phyloP scores from a whole-genome alignment of 2,329 filamentous ascomycete genomes.

The Ascochyta fabae region DNA sequence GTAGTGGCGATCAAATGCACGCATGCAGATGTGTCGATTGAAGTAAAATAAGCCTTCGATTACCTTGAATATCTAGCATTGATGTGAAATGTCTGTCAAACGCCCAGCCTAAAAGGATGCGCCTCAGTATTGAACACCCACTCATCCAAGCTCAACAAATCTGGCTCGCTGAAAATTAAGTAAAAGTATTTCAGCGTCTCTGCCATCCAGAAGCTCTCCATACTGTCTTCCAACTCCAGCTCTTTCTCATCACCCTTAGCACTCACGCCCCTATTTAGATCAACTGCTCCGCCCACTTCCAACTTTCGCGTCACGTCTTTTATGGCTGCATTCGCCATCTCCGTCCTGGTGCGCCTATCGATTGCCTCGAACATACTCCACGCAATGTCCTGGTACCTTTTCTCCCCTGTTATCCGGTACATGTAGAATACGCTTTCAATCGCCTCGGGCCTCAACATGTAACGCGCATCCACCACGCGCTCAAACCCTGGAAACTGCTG shows the following conservation, averaged over 20 bases:
- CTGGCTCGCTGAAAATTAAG: conserved; percentile 64
- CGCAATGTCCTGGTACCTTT: conserved; percentile 68
- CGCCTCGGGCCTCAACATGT: conserved; percentile 72
- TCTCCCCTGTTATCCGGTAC: conserved; percentile 73
- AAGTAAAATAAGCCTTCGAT: too few relatives aligned
- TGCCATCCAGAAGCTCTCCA: conserved; percentile 76
- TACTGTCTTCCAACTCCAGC: conserved; percentile 58
- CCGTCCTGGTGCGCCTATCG: conserved; percentile 65
- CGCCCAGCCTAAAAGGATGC: conserved; percentile 44
- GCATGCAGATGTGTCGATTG: too few relatives aligned
- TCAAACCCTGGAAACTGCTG: conserved; percentile 58
- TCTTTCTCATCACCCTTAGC: conserved; percentile 35
- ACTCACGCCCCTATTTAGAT: conserved; percentile 6
- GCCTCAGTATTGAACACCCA: conserved; percentile 62
- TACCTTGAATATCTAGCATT: too few relatives aligned
- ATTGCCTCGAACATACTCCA: conserved; percentile 75
- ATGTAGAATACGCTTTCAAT: conserved; percentile 80
- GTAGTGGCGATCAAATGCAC: too few relatives aligned
- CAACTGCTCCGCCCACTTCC: not conserved
- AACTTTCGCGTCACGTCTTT: conserved; percentile 54
- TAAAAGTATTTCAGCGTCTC: conserved; percentile 72
- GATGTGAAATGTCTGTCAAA: not conserved
- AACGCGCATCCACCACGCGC: conserved; percentile 61
- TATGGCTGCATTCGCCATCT: conserved; percentile 67
- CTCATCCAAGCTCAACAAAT: conserved; percentile 65